Evolutionary conservation across 768 basidiomycete genomes (phyloP), one percentile per base, ranked within the genome.

Genomic region (Agaricus sinodeliciosus): DNA sequence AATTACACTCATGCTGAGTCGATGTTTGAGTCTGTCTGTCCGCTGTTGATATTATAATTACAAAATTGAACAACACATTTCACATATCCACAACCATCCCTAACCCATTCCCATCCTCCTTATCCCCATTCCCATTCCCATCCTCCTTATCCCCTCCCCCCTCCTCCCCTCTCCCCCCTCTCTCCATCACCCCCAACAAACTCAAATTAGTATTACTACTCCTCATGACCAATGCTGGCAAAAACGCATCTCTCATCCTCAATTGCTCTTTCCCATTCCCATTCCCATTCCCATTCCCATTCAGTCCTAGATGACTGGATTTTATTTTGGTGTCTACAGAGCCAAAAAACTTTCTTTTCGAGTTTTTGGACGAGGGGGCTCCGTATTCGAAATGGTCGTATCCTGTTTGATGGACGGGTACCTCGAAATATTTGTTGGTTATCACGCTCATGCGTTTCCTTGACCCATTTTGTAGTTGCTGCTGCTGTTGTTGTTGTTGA

Each of bases 381-480:
- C 69, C 69, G 50, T 57, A 57, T 9, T 69, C 73, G 43, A 69
- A 74, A 55, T 76, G 72, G 27, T 67, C 69, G 52, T 67, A 72
- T 46, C 70, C 72, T 35, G 72, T 66, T 49, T 75, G 79, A 9
- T 76, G 69, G 5, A 60, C 51, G 0, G 78, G 77, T 0, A 76
- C 68, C 40, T 84, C 79, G 52, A 77, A 70, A 56, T 78, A 81
- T 50, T 79, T 74, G 54, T 79, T 80, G 15, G 83, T 85, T 45
- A 84, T 48, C 43, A 87, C 72, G 58, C 84, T 87, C 83, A 89
- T 87, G 51, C 82, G 78, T 57, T 79, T 80, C 31, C 44, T 62
- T 55, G 45, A 57, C 55, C 59, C 59, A 55, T 43, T 35, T 15
- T 60, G 58, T 48, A 57, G 49, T 31, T 31, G 4, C 2, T 31